Conservation (phyloP, 148 eudicot species). For the Oxyria digyna region DNA sequence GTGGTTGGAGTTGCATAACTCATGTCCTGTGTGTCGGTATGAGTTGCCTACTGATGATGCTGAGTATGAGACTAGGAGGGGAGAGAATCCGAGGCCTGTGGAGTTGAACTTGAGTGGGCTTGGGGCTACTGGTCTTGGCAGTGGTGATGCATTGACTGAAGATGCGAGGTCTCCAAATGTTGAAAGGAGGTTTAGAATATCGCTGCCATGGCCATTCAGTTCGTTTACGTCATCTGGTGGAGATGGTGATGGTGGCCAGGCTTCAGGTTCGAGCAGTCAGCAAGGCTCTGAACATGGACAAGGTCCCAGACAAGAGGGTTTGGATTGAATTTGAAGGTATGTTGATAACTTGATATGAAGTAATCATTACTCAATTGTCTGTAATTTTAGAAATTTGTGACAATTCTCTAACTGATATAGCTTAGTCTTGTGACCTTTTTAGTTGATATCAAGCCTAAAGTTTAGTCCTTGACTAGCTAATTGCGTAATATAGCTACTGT, state of each 20-base stretch:
- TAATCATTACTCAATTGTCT: neutral
- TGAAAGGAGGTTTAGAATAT: constrained; percentile 55
- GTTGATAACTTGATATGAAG: neutral
- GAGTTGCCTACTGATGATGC: constrained; percentile 58
- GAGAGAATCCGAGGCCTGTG: constrained; percentile 6
- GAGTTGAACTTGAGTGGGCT: neutral
- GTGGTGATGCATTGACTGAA: constrained; percentile 14
- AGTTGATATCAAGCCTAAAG: no score
- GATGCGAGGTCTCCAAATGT: constrained; percentile 19
- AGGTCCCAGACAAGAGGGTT: constrained; percentile 22
- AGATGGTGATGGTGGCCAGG: constrained; percentile 16
- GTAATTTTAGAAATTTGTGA: neutral
- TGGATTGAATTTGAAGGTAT: constrained; percentile 19
- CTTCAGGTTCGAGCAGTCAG: neutral
- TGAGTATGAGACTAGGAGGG: constrained; percentile 24
- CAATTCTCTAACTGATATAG: no score
- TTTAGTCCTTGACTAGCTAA: no score
- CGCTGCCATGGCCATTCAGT: constrained; percentile 61
- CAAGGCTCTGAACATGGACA: constrained; percentile 18
- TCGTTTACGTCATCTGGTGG: constrained; percentile 26
- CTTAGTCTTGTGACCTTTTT: no score
- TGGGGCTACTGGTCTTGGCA: constrained; percentile 10
- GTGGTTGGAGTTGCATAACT: constrained; percentile 55
- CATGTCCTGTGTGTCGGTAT: constrained; percentile 51
- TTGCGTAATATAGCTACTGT: neutral